Conservation (phyloP, 352 stramenopile species). For the Phytophthora brassicae region DNA sequence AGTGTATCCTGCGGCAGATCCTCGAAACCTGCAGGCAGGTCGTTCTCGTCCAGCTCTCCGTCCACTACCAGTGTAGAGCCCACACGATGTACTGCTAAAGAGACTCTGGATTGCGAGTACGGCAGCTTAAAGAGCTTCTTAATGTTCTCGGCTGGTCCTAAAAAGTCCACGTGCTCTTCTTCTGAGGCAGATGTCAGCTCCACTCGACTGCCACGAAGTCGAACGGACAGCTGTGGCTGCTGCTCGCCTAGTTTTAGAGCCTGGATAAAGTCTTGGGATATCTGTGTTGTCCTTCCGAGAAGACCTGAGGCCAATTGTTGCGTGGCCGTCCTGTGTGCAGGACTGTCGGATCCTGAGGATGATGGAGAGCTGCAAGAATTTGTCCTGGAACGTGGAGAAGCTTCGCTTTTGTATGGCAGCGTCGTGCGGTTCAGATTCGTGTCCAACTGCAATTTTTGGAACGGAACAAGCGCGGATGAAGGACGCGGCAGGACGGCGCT, state of each 20-base stretch:
- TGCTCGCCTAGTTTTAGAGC: constrained; percentile 50
- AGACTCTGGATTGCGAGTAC: constrained; percentile 80
- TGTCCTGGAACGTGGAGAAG: constrained; percentile 17
- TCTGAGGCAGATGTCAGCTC: constrained; percentile 70
- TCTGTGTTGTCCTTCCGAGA: constrained; percentile 24
- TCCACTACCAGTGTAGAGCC: constrained; percentile 81
- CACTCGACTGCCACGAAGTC: constrained; percentile 61
- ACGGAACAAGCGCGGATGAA: constrained; percentile 70
- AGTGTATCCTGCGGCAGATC: constrained; percentile 57
- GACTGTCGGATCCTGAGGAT: constrained; percentile 17
- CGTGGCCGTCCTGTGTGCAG: constrained; percentile 22
- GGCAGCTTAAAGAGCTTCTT: constrained; percentile 88
- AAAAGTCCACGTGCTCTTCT: constrained; percentile 74
- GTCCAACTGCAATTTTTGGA: constrained; percentile 81
- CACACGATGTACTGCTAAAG: constrained; percentile 78
- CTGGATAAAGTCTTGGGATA: constrained; percentile 76
- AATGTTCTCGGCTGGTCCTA: constrained; percentile 84
- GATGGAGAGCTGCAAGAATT: constrained; percentile 19
- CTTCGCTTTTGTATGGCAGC: constrained; percentile 39
- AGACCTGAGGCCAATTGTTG: constrained; percentile 43
- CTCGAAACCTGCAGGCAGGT: constrained; percentile 71
- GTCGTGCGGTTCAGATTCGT: constrained; percentile 78
- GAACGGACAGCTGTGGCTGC: constrained; percentile 72
- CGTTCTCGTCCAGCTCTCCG: constrained; percentile 68
- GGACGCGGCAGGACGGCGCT: constrained; percentile 1